phyloP scores from a whole-genome alignment of 352 stramenopile species.

The Discostella stelligera region DNA sequence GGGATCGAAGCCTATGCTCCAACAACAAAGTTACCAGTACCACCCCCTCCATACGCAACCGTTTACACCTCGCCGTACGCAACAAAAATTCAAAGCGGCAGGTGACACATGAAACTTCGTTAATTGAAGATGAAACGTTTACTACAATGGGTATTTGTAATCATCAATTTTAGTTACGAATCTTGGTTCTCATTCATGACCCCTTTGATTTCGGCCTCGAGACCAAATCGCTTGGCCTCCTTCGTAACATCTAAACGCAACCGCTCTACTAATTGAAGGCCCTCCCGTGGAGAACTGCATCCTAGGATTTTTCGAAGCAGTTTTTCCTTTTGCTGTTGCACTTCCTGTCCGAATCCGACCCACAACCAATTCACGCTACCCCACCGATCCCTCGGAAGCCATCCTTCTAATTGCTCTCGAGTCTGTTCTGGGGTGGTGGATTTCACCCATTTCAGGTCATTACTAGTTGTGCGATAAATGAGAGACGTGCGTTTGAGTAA shows the following conservation, averaged over 20 bases:
- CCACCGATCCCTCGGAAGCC: slow-evolving; percentile 89
- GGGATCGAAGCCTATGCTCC: neutral
- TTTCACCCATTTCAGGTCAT: slow-evolving; percentile 91
- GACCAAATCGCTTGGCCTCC: slow-evolving; percentile 55
- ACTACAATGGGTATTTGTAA: neutral
- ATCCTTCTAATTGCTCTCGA: slow-evolving; percentile 90
- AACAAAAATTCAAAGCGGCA: neutral
- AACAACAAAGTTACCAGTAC: slow-evolving; percentile 1
- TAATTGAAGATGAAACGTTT: neutral
- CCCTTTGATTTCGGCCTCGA: slow-evolving; percentile 55
- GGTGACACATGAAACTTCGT: neutral
- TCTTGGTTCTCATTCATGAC: slow-evolving; percentile 9
- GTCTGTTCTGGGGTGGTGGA: slow-evolving; percentile 90
- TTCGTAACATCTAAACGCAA: slow-evolving; percentile 71
- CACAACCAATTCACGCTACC: slow-evolving; percentile 89
- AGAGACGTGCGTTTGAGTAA: neutral
- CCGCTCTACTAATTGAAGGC: slow-evolving; percentile 64
- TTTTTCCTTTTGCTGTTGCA: slow-evolving; percentile 83
- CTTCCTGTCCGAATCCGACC: slow-evolving; percentile 94
- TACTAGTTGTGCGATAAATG: slow-evolving; percentile 42
- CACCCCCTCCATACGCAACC: slow-evolving; percentile 18
- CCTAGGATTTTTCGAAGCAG: slow-evolving; percentile 68
- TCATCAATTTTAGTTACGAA: neutral
- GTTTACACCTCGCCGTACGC: neutral
- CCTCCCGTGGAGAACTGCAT: slow-evolving; percentile 61